These are phyloP conservation scores for Hypoxylon sp. DNA, from an alignment of 2,329 filamentous ascomycete genomes.

Conservation along the genomic window DNA sequence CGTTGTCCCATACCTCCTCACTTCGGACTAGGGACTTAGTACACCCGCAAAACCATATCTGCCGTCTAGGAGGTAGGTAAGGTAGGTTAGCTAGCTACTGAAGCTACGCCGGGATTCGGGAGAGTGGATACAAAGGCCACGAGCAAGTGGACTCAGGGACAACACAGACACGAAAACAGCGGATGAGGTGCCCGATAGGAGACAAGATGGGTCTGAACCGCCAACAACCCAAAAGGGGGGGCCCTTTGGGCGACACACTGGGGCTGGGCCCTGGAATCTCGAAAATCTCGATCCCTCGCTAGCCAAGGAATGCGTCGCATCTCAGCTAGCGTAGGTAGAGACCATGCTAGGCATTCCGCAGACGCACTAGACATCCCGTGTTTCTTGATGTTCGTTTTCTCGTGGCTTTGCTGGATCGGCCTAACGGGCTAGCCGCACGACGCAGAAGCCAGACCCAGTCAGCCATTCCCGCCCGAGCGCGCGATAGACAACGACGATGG, in stretches of 20 bases:
- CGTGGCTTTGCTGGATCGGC: constrained; percentile 18
- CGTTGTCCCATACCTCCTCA: constrained; percentile 6
- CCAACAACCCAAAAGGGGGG: constrained; percentile 11
- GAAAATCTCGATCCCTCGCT: constrained; percentile 39
- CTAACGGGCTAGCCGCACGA: constrained; percentile 26
- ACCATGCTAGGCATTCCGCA: constrained; percentile 29
- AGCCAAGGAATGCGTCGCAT: constrained; percentile 40
- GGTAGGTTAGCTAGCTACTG: background rate
- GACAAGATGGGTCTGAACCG: background rate
- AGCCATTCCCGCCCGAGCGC: constrained; percentile 40
- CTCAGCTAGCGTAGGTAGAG: constrained; percentile 33
- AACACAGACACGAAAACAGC: constrained; percentile 21
- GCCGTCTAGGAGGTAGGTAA: background rate
- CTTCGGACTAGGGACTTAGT: constrained; percentile 9
- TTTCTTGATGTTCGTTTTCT: constrained; percentile 37
- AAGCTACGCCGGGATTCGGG: constrained; percentile 6
- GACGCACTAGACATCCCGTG: constrained; percentile 31
- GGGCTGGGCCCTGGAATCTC: constrained; percentile 33
- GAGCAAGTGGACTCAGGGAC: constrained; percentile 4
- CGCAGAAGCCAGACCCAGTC: constrained; percentile 27
- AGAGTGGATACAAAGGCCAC: constrained; percentile 10
- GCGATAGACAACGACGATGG: constrained; percentile 18
- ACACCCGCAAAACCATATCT: background rate
- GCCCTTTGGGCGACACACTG: constrained; percentile 16
- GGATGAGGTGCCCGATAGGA: constrained; percentile 11